A percentile compares a stretch with the other conserved stretches of the same genome.
These are phyloP conservation scores for Saccharomyces hybrid DNA, from an alignment of 1,139 yeast species.

Conservation along the genomic window DNA sequence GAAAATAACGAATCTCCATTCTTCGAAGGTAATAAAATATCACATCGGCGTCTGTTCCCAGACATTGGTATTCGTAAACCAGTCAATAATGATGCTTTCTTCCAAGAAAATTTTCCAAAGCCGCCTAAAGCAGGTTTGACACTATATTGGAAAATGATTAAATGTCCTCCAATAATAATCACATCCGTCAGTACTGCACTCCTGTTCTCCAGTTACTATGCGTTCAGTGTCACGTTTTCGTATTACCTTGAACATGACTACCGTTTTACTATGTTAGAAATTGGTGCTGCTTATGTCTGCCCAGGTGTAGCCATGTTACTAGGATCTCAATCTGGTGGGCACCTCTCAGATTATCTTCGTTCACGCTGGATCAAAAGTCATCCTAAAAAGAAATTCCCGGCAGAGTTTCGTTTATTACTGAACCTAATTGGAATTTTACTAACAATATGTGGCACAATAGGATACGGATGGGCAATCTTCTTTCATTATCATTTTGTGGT, in stretches of 20 bases:
- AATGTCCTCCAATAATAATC: conserved; percentile 40
- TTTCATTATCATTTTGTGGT: conserved; percentile 38
- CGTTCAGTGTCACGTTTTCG: conserved; percentile 45
- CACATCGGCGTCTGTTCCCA: conserved; percentile 13
- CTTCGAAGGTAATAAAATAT: conserved; percentile 3
- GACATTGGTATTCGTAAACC: conserved; percentile 28
- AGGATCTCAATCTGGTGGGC: conserved; percentile 48
- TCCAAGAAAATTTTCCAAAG: conserved; percentile 33
- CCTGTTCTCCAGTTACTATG: conserved; percentile 50
- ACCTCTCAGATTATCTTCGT: conserved; percentile 39
- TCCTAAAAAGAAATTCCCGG: conserved; percentile 26
- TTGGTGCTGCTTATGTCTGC: conserved; percentile 45
- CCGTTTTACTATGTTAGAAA: conserved; percentile 33
- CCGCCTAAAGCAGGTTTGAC: conserved; percentile 44
- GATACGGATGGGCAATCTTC: conserved; percentile 50
- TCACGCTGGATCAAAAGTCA: conserved; percentile 27
- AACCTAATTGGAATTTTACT: conserved; percentile 42
- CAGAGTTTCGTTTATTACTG: conserved; percentile 42
- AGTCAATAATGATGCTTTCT: conserved; percentile 17
- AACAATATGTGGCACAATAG: conserved; percentile 41
- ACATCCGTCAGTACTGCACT: conserved; percentile 46
- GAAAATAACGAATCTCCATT: conserved; percentile 7
- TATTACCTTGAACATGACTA: conserved; percentile 37
- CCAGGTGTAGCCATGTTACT: conserved; percentile 45
- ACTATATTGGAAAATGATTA: conserved; percentile 35